Evolutionary conservation across 805 yeast genomes (phyloP).

Genomic region (Ogataea neopini): DNA sequence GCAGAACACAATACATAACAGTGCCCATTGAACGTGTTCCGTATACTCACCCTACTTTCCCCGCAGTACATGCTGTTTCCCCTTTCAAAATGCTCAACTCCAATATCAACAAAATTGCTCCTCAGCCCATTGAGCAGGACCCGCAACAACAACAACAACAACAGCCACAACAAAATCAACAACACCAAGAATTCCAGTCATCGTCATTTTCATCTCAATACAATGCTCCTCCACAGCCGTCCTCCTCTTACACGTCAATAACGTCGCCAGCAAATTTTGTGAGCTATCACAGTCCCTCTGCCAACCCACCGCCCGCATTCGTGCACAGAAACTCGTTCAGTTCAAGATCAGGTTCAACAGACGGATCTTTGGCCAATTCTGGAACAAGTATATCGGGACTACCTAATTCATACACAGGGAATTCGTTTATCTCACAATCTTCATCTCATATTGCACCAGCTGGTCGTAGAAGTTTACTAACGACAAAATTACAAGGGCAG

Average conservation of each 20-base stretch:
- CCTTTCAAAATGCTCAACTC: slow-evolving; percentile 13
- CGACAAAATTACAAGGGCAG: slow-evolving; percentile 31
- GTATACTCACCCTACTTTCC: background rate
- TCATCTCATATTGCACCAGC: slow-evolving; percentile 28
- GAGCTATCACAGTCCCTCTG: slow-evolving; percentile 35
- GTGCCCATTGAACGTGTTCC: too few relatives aligned
- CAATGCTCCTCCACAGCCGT: slow-evolving; percentile 10
- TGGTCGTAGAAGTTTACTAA: slow-evolving; percentile 33
- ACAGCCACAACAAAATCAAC: background rate
- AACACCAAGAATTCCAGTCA: slow-evolving; percentile 13
- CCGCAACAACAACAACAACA: slow-evolving; percentile 18
- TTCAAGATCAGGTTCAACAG: slow-evolving; percentile 30
- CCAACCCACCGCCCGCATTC: slow-evolving; percentile 32
- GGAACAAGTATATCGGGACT: slow-evolving; percentile 14
- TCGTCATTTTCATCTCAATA: slow-evolving; percentile 11
- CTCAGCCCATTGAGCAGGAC: slow-evolving; percentile 20
- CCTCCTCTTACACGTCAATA: slow-evolving; percentile 30
- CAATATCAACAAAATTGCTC: slow-evolving; percentile 18
- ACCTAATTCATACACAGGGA: slow-evolving; percentile 14
- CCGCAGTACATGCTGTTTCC: slow-evolving; percentile 2
- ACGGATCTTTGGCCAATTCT: slow-evolving; percentile 12
- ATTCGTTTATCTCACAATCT: slow-evolving; percentile 20
- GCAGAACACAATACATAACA: too few relatives aligned
- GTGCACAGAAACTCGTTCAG: slow-evolving; percentile 29
- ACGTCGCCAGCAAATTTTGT: slow-evolving; percentile 34